A percentile compares a stretch with the other conserved stretches of the same genome.
These are phyloP conservation scores for Ceratobasidium sp. DNA, from an alignment of 1,284 basidiomycete genomes.

Conservation along the genomic window DNA sequence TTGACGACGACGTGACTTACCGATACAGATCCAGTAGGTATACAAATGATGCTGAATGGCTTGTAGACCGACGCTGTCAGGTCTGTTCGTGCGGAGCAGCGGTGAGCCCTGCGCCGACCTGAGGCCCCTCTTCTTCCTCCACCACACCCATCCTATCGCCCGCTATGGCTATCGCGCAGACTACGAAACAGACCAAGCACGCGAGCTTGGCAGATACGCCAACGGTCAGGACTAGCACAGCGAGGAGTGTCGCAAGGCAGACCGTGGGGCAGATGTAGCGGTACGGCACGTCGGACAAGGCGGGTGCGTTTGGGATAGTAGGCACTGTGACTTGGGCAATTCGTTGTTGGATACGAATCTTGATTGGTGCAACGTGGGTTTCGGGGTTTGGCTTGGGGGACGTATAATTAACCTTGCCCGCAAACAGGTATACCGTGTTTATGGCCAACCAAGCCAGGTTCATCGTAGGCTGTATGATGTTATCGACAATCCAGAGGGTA, in stretches of 20 bases:
- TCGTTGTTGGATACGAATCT: constrained; percentile 13
- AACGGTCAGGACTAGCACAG: not conserved
- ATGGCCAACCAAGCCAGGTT: not conserved
- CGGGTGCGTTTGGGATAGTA: not conserved
- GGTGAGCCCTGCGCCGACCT: not conserved
- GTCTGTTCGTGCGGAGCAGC: not conserved
- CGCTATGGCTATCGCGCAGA: not conserved
- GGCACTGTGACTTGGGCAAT: constrained; percentile 33
- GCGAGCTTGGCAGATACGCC: not conserved
- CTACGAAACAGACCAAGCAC: not conserved
- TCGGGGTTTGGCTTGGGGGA: not conserved
- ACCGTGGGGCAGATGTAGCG: constrained; percentile 3
- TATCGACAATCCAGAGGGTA: not conserved
- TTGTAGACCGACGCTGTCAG: not conserved
- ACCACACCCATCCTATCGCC: constrained; percentile 7
- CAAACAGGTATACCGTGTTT: not conserved
- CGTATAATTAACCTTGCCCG: not conserved
- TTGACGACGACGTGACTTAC: not conserved
- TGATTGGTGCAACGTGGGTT: not conserved
- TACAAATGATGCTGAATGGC: not conserved
- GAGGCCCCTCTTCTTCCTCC: not conserved
- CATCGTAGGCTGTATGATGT: not conserved
- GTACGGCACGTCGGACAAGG: not conserved
- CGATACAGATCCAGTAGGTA: not conserved
- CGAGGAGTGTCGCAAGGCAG: not conserved